phyloP scores from a whole-genome alignment of 805 yeast genomes.

The Starmerella kuoi region DNA sequence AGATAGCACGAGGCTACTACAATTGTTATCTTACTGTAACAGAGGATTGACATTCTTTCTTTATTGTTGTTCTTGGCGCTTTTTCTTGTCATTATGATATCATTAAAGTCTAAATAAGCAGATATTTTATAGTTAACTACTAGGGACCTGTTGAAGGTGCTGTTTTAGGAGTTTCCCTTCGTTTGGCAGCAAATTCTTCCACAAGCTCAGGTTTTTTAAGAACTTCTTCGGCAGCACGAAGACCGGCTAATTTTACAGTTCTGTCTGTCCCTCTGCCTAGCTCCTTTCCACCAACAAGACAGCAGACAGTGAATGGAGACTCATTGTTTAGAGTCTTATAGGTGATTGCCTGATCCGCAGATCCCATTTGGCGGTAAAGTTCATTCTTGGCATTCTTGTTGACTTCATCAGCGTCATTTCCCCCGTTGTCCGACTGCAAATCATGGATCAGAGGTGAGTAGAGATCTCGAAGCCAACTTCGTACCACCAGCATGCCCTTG shows the following conservation, averaged over 20 bases:
- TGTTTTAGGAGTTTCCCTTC: constrained; percentile 32
- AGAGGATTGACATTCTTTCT: too few relatives aligned
- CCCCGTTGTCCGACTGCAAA: constrained; percentile 3
- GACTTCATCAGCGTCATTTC: constrained; percentile 30
- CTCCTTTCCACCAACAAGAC: constrained; percentile 49
- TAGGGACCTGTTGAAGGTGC: constrained; percentile 26
- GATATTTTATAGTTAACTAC: too few relatives aligned
- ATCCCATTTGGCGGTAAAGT: constrained; percentile 60
- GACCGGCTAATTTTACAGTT: constrained; percentile 64
- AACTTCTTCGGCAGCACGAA: constrained; percentile 75
- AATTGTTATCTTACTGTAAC: too few relatives aligned
- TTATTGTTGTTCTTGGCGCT: too few relatives aligned
- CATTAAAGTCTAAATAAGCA: too few relatives aligned
- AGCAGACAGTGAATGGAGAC: constrained; percentile 49
- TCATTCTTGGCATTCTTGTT: constrained; percentile 61
- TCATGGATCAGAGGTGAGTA: constrained; percentile 29
- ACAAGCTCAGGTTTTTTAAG: constrained; percentile 44
- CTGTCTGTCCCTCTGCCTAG: constrained; percentile 65
- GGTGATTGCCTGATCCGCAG: constrained; percentile 50
- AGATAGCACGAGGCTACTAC: too few relatives aligned
- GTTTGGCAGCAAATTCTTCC: constrained; percentile 48
- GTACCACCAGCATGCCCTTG: constrained; percentile 23
- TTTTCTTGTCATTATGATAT: too few relatives aligned
- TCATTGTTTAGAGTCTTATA: constrained; percentile 37
- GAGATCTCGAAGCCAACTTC: constrained; percentile 28